Percentiles rank a stretch among this genome's conserved stretches.
These are phyloP conservation scores for Stylosanthes scabra DNA, from an alignment of 331 rosid genomes.

Conservation along the genomic window DNA sequence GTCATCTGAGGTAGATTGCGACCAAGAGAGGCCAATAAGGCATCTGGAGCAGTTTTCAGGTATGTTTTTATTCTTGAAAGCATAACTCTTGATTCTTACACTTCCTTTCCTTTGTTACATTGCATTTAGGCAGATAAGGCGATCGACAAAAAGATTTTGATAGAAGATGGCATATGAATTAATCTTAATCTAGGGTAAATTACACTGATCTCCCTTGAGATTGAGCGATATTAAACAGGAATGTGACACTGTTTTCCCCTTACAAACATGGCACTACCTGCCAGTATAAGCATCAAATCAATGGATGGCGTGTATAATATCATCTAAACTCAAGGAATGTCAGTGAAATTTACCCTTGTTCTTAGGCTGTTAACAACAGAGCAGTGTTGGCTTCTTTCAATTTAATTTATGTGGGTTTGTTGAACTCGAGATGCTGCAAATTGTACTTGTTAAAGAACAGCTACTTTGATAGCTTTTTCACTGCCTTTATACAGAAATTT, in stretches of 20 bases:
- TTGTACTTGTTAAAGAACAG: not conserved
- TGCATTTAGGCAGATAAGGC: slow-evolving; percentile 25
- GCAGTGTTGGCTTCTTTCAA: slow-evolving; percentile 22
- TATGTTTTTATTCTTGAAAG: slow-evolving; percentile 39
- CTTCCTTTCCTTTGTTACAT: slow-evolving; percentile 16
- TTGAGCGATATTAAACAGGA: too few species aligned
- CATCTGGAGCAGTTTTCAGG: slow-evolving; percentile 50
- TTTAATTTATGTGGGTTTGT: slow-evolving; percentile 12
- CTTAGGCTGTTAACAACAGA: slow-evolving; percentile 27
- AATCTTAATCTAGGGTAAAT: slow-evolving; percentile 9
- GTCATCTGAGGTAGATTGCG: slow-evolving; percentile 48
- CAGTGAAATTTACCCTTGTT: not conserved
- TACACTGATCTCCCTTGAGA: too few species aligned
- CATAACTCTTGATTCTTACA: slow-evolving; percentile 13
- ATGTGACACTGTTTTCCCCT: too few species aligned
- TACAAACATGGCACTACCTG: too few species aligned
- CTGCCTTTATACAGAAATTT: not conserved
- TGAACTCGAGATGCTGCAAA: not conserved
- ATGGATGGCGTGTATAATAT: too few species aligned
- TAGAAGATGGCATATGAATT: slow-evolving; percentile 23
- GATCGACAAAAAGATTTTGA: slow-evolving; percentile 31
- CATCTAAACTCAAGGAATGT: too few species aligned
- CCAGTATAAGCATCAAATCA: too few species aligned
- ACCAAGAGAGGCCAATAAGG: slow-evolving; percentile 44
- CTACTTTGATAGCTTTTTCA: slow-evolving; percentile 29